phyloP scores from a whole-genome alignment of 441 rosid species.

The Hypseocharis bilobata region DNA sequence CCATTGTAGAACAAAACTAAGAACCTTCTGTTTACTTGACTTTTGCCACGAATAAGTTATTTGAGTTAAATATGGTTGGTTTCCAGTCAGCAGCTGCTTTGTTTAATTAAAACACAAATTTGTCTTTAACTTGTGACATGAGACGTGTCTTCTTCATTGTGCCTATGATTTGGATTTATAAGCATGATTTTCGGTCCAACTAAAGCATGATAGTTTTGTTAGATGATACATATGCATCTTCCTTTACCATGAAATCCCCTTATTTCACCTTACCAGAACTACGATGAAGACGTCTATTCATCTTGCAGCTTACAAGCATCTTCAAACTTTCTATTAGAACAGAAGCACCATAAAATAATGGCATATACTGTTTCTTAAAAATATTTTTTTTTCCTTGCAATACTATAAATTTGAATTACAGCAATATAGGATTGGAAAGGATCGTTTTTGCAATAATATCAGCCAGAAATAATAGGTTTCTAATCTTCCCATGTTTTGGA shows the following conservation, averaged over 20 bases:
- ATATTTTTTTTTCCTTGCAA: no score
- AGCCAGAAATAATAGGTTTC: no score
- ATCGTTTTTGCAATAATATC: no score
- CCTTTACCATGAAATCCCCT: background rate
- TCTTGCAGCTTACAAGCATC: background rate
- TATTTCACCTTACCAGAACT: background rate
- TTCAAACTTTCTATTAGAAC: background rate
- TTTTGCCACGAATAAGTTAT: background rate
- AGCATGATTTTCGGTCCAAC: no score
- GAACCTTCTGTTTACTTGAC: background rate
- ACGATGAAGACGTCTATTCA: background rate
- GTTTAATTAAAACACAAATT: background rate
- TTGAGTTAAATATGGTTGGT: background rate
- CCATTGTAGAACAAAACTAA: constrained; percentile 1
- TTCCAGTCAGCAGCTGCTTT: background rate
- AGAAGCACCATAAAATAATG: no score
- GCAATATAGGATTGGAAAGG: no score
- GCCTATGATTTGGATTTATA: background rate
- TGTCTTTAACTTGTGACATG: background rate
- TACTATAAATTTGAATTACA: no score
- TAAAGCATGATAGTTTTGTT: background rate
- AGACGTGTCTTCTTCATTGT: background rate
- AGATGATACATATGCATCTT: background rate
- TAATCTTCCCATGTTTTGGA: no score
- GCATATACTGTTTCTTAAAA: no score